Evolutionary conservation across 2,329 filamentous ascomycete genomes (phyloP).

Genomic region (Zasmidium citrigriseum): DNA sequence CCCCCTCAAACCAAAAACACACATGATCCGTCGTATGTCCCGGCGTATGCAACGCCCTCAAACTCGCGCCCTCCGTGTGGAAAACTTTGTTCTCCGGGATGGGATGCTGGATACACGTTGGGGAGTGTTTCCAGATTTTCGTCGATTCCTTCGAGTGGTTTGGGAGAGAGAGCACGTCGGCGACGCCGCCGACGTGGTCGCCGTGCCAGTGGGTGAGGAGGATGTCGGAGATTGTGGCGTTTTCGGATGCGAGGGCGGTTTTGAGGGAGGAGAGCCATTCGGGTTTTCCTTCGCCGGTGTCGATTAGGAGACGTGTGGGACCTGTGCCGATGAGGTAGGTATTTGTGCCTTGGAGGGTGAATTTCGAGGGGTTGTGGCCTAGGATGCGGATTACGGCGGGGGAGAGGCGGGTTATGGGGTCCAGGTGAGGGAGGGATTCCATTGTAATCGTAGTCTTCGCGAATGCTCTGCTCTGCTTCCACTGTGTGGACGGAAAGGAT

Average conservation of each 20-base stretch:
- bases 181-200: constrained; percentile 79
- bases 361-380: constrained; percentile 87
- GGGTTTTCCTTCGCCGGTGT: constrained; percentile 81
- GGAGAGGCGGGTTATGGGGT: constrained; percentile 75
- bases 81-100: constrained; percentile 48
- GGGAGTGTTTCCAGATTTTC: background rate
- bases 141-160: background rate
- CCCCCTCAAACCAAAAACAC: constrained; percentile 68
- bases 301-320: constrained; percentile 72
- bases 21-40: constrained; percentile 85
- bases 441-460: too few species aligned
- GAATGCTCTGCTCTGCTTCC: too few species aligned
- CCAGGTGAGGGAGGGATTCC: constrained; percentile 59
- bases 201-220: constrained; percentile 91
- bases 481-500: too few species aligned
- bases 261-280: constrained; percentile 71
- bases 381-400: constrained; percentile 79
- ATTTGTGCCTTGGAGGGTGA: constrained; percentile 78
- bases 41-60: constrained; percentile 67
- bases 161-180: constrained; percentile 57
- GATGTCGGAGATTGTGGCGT: constrained; percentile 66
- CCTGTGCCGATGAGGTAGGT: constrained; percentile 90
- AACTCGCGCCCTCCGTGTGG: constrained; percentile 60
- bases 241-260: constrained; percentile 65
- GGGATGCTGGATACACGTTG: background rate